Base-by-base conservation (phyloP, 345 rosid genomes). In the Odontarrhena argentea region DNA sequence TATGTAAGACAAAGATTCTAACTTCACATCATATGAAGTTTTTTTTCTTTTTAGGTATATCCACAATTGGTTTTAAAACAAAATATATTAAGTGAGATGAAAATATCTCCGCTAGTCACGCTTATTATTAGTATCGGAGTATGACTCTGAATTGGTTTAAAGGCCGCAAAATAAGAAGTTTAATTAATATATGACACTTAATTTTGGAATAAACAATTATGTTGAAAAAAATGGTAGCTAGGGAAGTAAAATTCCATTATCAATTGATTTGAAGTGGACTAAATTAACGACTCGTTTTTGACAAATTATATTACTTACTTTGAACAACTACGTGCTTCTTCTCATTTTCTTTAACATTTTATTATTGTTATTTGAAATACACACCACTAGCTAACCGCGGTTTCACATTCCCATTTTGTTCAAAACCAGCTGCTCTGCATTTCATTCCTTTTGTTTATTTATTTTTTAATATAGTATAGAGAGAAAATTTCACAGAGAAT, bases 161-260 rank as follows among this genome's bases (percentile, higher is more conserved):
- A 14, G 66, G 76, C 71, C 76, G 71, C 76, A 73, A 65, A 65
- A 58, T 65, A 57, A 24, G 71, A 73, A 65, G 66, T 50, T 47
- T 8, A 65, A 5, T 57, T 32, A 63, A 37, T 18, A 18, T 18
- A 18, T n/a, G 28, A 41, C 7, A 49, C 7, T 71, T 15, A 8
- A 38, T 60, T 15, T 18, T 44, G 2, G 34, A 60, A 53, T 66
- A 45, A 60, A 36, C 8, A 60, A 60, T 44, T 53, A 44, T 35
- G 73, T 41, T 65, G 50, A 70, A 71, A 76, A 43, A 53, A 35
- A 41, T 40, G 40, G 66, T 18, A 36, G 9, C 60, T 35, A 25
- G 60, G 71, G 30, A 78, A 75, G 80, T 78, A 74, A 74, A 60
- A 49, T 74, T 68, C 79, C 81, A 77, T 72, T 73, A 71, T 71